Evolutionary conservation across 2,329 filamentous ascomycete species (phyloP), one percentile per base, ranked within the genome.

Genomic region (Arachnomyces sp.): DNA sequence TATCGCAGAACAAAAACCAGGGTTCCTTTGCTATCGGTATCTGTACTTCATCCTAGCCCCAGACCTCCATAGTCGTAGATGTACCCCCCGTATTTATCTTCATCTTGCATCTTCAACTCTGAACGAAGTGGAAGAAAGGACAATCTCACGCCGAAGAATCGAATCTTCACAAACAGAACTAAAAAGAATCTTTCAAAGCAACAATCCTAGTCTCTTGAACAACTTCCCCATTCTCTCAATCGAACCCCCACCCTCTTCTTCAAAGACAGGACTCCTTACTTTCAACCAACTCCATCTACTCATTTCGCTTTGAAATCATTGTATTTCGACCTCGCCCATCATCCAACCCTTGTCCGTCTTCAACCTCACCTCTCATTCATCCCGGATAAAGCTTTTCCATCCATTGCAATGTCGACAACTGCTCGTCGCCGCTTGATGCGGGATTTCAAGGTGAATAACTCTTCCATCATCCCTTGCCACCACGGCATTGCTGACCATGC

Each of bases 371-470:
- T 25, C 21, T 9, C 5, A 9, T 9, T 25, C 21, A 25, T 25
- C 21, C 5, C 5, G 21, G 21, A 9, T 25, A 25, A 5, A 25
- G 21, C 21, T 9, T 9, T 36, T 31, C 34, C 13, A 39, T 45
- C 46, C 44, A 39, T 45, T 60, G 69, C 51, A 53, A 88, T 86
- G 90, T 96, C 90, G 56, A 96, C 92, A 49, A 85, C 90, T 53
- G 92, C 92, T 53, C 84, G 92, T 62, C 86, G 92, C 62, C 87
- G 92, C 62, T 74, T 98, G 65, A 96, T 98, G 92, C 86, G 92
- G 65, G 92, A 96, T 73, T 96, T 96, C 78, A 96, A 96, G 84
- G 88, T 93, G 65, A 45, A 77, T 50, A 29, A 25, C 28, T n/a
- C 13, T 41, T 13, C 25, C 31, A n/a, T 15, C 34, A 11, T 13